phyloP scores from a whole-genome alignment of 2,329 filamentous ascomycete species.

The Pseudogymnoascus sp. region DNA sequence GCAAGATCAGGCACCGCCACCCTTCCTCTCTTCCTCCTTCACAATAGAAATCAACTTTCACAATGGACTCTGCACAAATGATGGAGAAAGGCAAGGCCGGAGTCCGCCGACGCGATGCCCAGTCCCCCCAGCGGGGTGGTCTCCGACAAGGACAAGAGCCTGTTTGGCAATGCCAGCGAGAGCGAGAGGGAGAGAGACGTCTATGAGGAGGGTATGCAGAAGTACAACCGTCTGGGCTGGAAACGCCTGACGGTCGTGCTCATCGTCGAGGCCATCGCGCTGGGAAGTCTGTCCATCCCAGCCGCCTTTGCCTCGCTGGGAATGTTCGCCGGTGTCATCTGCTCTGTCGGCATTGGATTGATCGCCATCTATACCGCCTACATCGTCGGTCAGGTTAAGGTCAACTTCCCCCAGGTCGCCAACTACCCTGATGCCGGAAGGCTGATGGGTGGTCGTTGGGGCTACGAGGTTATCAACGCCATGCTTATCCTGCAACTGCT shows the following conservation, averaged over 20 bases:
- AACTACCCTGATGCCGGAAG: conserved; percentile 48
- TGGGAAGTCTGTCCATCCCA: conserved; percentile 29
- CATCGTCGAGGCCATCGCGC: conserved; percentile 44
- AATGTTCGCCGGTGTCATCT: conserved; percentile 24
- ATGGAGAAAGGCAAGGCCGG: conserved; percentile 4
- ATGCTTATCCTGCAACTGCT: conserved; percentile 48
- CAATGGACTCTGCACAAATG: not conserved
- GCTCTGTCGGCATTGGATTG: conserved; percentile 21
- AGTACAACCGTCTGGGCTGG: conserved; percentile 35
- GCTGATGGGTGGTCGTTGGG: conserved; percentile 44
- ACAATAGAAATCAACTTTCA: not conserved
- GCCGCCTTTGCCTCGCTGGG: conserved; percentile 23
- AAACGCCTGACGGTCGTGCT: conserved; percentile 43
- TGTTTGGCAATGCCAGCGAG: conserved; percentile 15
- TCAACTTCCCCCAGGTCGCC: conserved; percentile 23
- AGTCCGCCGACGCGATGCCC: not conserved
- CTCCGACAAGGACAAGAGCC: conserved; percentile 2
- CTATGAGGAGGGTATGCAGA: conserved; percentile 17
- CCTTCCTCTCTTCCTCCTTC: not conserved
- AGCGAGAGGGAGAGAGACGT: conserved; percentile 12
- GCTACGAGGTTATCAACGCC: conserved; percentile 45
- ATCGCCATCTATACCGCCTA: conserved; percentile 38
- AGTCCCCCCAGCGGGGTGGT: not conserved
- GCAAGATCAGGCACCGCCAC: not conserved
- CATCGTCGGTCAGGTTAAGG: conserved; percentile 32